A percentile compares a stretch with the other conserved stretches of the same genome.
These are phyloP conservation scores for Monilinia fructicola DNA, from an alignment of 2,329 filamentous ascomycete species.

Conservation along the genomic window DNA sequence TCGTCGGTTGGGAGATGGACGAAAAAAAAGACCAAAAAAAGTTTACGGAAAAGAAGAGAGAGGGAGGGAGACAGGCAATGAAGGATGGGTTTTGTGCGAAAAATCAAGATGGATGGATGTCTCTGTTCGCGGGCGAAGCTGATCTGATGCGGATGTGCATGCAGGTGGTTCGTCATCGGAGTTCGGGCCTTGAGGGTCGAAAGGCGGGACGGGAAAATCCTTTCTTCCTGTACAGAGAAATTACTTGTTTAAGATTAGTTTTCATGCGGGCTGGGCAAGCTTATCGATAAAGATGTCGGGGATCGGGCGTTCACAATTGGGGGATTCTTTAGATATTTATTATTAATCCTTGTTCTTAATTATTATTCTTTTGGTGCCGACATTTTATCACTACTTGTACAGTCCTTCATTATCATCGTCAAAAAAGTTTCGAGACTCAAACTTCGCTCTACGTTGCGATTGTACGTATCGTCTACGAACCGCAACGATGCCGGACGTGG, in stretches of 20 bases:
- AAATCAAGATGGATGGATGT: too few relatives aligned
- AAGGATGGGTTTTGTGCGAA: too few relatives aligned
- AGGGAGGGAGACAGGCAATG: too few relatives aligned
- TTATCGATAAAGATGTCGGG: conserved; percentile 14
- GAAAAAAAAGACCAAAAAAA: too few relatives aligned
- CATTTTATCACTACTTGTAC: too few relatives aligned
- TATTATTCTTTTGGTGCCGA: background rate
- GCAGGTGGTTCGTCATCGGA: conserved; percentile 18
- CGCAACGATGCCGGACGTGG: conserved; percentile 13
- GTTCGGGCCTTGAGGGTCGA: conserved; percentile 16
- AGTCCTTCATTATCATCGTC: background rate
- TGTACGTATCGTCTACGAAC: conserved; percentile 2
- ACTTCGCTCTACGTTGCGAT: background rate
- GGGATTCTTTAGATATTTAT: background rate
- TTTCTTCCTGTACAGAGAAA: too few relatives aligned
- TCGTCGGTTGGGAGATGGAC: background rate
- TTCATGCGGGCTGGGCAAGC: background rate
- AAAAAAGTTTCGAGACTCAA: conserved; percentile 20
- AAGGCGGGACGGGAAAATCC: conserved; percentile 5
- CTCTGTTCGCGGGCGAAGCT: conserved; percentile 17
- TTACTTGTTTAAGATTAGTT: conserved; percentile 2
- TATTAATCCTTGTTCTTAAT: background rate
- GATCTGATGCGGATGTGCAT: conserved; percentile 3
- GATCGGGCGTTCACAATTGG: background rate
- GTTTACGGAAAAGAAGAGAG: too few relatives aligned